Percentiles rank a stretch among this genome's conserved stretches.
These are phyloP conservation scores for Quercus berberidifolia DNA, from an alignment of 306 rosid genomes.

Conservation along the genomic window DNA sequence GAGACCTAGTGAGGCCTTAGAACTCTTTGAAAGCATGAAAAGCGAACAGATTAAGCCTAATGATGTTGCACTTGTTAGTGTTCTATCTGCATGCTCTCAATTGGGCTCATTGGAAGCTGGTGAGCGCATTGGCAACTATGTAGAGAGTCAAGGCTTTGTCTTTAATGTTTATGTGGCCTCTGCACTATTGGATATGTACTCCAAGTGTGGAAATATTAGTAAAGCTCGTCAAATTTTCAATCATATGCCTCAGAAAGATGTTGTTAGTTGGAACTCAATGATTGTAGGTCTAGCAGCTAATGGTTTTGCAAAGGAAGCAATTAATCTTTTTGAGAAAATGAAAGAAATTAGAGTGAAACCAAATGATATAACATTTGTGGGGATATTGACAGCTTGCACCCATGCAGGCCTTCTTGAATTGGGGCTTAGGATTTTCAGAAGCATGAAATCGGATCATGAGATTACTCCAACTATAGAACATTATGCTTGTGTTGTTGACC, in stretches of 20 bases:
- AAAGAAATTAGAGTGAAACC: neutral
- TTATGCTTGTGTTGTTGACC: slow-evolving; percentile 2
- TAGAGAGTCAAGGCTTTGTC: neutral
- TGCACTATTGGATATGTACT: neutral
- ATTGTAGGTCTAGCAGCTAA: slow-evolving; percentile 3
- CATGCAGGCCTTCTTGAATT: slow-evolving; percentile 1
- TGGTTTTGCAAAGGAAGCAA: neutral
- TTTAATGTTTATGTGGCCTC: neutral
- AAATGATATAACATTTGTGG: neutral
- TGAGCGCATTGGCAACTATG: neutral
- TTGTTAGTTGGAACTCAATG: neutral
- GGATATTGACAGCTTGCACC: neutral
- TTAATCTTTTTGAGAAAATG: neutral
- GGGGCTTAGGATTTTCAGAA: neutral
- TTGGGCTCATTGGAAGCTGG: neutral
- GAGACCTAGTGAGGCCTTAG: neutral
- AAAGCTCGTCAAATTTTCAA: neutral
- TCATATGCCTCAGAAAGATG: neutral
- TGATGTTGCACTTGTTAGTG: neutral
- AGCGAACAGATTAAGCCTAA: neutral
- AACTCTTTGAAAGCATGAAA: neutral
- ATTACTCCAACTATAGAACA: slow-evolving; percentile 1
- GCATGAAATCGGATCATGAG: neutral
- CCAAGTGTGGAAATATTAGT: neutral
- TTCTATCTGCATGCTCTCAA: slow-evolving; percentile 4